Conservation (phyloP, 345 rosid genomes). For the Eucalyptus fibrosa region DNA sequence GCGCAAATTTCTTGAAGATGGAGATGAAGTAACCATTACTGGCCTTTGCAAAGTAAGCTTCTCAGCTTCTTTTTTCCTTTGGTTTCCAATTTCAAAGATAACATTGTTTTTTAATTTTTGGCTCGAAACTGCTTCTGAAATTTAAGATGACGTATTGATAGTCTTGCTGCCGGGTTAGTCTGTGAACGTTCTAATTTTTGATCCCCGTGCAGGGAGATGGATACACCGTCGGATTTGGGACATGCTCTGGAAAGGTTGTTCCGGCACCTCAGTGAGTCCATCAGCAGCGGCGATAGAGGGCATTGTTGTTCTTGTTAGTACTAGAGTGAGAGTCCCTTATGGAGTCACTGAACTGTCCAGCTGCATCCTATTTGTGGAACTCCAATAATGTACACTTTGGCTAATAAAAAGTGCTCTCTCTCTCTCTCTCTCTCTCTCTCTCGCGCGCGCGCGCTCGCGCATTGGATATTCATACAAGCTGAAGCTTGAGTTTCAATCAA, state of each 20-base stretch:
- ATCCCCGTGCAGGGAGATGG: conserved; percentile 56
- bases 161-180: not conserved
- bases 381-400: not conserved
- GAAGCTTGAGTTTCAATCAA: not conserved
- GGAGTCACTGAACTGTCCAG: not conserved
- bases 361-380: not conserved
- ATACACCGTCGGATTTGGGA: conserved; percentile 83
- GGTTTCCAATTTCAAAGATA: not conserved
- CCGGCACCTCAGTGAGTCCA: conserved; percentile 27
- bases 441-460: not conserved
- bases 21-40: conserved; percentile 76
- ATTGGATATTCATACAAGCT: not conserved
- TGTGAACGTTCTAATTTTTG: not conserved
- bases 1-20: conserved; percentile 81
- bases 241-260: conserved; percentile 69
- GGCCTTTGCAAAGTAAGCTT: conserved; percentile 67
- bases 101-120: not conserved
- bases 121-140: not conserved
- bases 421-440: not conserved
- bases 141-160: not conserved
- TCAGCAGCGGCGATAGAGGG: not conserved
- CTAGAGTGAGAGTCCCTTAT: not conserved
- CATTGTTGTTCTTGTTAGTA: not conserved
- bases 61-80: not conserved
- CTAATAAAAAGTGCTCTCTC: not conserved